Evolutionary conservation across 2,329 filamentous ascomycete genomes (phyloP).

Genomic region (Lecanicillium sp.): DNA sequence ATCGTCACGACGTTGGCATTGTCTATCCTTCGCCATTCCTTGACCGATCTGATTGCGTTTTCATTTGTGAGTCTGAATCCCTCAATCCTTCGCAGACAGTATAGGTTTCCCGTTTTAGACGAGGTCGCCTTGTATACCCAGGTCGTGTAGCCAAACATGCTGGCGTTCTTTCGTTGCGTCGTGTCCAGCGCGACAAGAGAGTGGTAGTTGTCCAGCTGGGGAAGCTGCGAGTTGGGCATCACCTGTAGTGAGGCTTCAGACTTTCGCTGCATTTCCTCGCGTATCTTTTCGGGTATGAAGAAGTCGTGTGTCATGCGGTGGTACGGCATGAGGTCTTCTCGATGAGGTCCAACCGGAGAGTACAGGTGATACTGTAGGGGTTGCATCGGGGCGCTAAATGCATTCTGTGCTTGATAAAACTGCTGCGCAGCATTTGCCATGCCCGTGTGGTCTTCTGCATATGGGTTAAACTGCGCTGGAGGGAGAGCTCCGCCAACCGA

Average conservation of each 20-base stretch:
- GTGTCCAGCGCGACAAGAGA: conserved; percentile 86
- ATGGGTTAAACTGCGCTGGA: conserved; percentile 60
- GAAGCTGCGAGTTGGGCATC: conserved; percentile 68
- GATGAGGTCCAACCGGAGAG: conserved; percentile 74
- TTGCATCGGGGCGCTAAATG: conserved; percentile 46
- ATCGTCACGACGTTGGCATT: conserved; percentile 78
- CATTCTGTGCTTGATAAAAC: conserved; percentile 57
- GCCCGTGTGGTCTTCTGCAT: conserved; percentile 61
- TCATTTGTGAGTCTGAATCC: conserved; percentile 85
- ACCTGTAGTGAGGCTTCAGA: conserved; percentile 78
- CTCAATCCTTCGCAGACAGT: conserved; percentile 79
- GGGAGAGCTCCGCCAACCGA: conserved; percentile 44
- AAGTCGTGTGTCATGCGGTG: conserved; percentile 85
- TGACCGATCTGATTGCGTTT: conserved; percentile 76
- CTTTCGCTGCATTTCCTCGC: conserved; percentile 86
- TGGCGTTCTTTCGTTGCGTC: conserved; percentile 67
- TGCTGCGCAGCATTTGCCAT: conserved; percentile 49
- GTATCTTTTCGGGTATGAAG: conserved; percentile 78
- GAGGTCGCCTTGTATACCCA: conserved; percentile 96
- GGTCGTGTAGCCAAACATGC: conserved; percentile 78
- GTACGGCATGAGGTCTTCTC: conserved; percentile 73
- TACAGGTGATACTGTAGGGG: conserved; percentile 90
- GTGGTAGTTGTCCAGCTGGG: conserved; percentile 81
- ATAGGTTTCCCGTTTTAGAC: conserved; percentile 80
- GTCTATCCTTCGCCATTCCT: conserved; percentile 80